Percentiles rank a stretch among this genome's conserved stretches.
Evolutionary conservation across 805 yeast species (phyloP).

Genomic region (Cyberlindnera veronae): DNA sequence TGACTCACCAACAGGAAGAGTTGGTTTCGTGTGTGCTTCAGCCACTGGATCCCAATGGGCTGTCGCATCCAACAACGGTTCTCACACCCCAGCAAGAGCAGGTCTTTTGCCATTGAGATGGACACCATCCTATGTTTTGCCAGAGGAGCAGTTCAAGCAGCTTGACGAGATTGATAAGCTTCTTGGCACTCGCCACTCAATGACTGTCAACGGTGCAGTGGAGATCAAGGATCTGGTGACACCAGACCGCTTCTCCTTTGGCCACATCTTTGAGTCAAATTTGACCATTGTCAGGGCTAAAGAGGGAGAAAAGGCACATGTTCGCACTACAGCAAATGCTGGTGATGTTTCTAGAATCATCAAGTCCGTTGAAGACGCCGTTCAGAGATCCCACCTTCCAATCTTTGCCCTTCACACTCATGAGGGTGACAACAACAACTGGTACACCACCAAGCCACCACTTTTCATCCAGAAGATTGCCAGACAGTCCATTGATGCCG

Average conservation of each 20-base stretch:
- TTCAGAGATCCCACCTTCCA: constrained; percentile 27
- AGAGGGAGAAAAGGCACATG: constrained; percentile 27
- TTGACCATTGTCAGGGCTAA: constrained; percentile 22
- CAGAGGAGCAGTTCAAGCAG: constrained; percentile 26
- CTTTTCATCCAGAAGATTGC: constrained; percentile 28
- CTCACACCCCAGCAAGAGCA: constrained; percentile 27
- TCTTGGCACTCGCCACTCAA: constrained; percentile 29
- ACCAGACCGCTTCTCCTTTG: constrained; percentile 26
- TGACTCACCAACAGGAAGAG: constrained; percentile 27
- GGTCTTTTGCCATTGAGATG: constrained; percentile 29
- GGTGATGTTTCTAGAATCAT: constrained; percentile 23
- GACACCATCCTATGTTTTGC: constrained; percentile 27
- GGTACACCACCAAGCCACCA: constrained; percentile 31
- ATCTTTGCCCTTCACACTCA: constrained; percentile 29
- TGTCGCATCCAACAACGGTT: constrained; percentile 27
- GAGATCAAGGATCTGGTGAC: constrained; percentile 27
- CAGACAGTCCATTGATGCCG: constrained; percentile 26
- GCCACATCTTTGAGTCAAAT: constrained; percentile 29
- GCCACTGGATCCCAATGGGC: constrained; percentile 28
- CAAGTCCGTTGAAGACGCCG: constrained; percentile 25
- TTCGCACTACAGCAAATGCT: constrained; percentile 23
- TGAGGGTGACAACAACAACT: constrained; percentile 30
- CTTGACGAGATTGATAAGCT: constrained; percentile 27
- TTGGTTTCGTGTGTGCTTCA: constrained; percentile 26
- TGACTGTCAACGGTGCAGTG: constrained; percentile 28